Base-by-base conservation (phyloP, 768 basidiomycete species). In the Boletus sp. region DNA sequence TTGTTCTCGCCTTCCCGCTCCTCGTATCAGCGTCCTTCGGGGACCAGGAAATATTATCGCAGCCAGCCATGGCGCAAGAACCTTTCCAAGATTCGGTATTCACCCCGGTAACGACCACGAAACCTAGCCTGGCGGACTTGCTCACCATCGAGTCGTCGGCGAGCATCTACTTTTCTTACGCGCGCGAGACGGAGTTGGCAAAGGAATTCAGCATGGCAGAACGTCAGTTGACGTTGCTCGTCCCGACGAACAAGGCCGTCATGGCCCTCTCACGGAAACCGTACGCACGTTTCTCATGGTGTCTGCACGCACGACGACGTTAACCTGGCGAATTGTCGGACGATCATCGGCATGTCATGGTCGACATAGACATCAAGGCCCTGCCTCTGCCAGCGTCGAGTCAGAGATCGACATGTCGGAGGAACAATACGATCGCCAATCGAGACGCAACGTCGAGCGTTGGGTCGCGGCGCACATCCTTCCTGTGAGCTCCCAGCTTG, bases 381-480 rank as follows among this genome's bases (percentile, higher is more conserved):
- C 82, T 10, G 63, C 63, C 8, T 58, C 71, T 7, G 55, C 64
- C 12, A 20, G 28, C 24, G 24, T 12, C 0, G 76, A 78, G 24
- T 77, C 76, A n/a, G 77, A 73, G 1, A 74, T 83, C 28, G 73
- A 78, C n/a, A 77, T 92, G 10, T 78, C 86, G 2, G 86, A 92
- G 55, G 74, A 85, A 53, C 83, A 91, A 61, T 84, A 81, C 39
- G 86, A 93, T 54, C 72, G 73, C 11, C 67, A 17, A 18, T 82
- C 85, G 7, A 85, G 76, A 72, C 73, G 72, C 62, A 90, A 93
- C 62, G 88, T 95, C 12, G 81, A 86, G 62, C 78, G 78, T 50
- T 96, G 93, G 90, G 79, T 95, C 0, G 83, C 85, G 1, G 87
- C 87, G 3, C 94, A 94, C 65, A 84, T 95, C 57, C 81, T 96